These are phyloP conservation scores for Cochlearia excelsa DNA, from an alignment of 345 rosid species.

Conservation along the genomic window DNA sequence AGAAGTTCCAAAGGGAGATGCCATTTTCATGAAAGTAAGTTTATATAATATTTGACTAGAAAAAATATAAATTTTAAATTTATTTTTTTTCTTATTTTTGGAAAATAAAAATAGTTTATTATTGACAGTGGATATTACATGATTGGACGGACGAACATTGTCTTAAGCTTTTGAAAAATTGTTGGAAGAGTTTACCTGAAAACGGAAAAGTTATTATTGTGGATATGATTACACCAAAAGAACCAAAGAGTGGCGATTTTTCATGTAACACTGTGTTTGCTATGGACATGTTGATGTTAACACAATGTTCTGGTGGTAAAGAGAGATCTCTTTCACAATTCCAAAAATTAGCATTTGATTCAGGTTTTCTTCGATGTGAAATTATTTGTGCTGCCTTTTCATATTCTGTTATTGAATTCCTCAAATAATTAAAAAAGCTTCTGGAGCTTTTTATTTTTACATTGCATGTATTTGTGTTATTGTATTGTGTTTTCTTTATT, in stretches of 20 bases:
- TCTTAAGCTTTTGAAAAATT: conserved; percentile 42
- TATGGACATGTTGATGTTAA: conserved; percentile 44
- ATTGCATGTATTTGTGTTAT: no score
- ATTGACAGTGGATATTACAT: conserved; percentile 42
- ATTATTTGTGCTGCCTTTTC: conserved; percentile 4
- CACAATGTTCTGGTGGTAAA: conserved; percentile 39
- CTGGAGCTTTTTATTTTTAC: no score
- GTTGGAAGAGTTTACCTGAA: conserved; percentile 39
- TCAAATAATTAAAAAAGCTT: conserved; percentile 2
- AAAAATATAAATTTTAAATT: background rate
- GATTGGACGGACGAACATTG: conserved; percentile 46
- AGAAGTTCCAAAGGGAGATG: conserved; percentile 17
- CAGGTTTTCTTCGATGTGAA: conserved; percentile 41
- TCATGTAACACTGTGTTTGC: conserved; percentile 30
- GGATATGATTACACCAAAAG: conserved; percentile 36
- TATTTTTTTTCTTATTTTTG: background rate
- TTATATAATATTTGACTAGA: background rate
- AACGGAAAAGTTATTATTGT: conserved; percentile 44
- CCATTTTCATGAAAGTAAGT: conserved; percentile 73
- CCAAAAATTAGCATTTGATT: conserved; percentile 34
- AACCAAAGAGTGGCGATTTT: conserved; percentile 27
- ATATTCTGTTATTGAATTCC: conserved; percentile 25
- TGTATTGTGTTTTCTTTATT: no score
- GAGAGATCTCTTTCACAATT: conserved; percentile 45
- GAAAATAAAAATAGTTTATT: background rate